These are phyloP conservation scores for Podospora fimiseda DNA, from an alignment of 495 filamentous ascomycete species.

Conservation along the genomic window DNA sequence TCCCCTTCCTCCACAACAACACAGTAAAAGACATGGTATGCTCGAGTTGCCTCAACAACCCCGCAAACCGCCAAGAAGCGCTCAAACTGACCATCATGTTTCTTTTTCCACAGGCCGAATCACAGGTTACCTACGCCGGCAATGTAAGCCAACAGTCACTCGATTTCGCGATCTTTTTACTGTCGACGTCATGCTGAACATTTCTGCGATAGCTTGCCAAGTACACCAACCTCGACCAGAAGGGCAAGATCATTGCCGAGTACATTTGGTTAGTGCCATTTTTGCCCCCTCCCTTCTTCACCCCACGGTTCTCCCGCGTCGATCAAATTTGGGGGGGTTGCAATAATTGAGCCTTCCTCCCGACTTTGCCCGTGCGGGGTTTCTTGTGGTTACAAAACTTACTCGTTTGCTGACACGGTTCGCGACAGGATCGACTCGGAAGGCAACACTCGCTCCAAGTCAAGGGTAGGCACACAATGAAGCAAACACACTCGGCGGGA, in stretches of 20 bases:
- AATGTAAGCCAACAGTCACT: not conserved
- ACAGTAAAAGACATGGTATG: no score
- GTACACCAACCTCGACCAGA: conserved; percentile 87
- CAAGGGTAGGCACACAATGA: conserved; percentile 62
- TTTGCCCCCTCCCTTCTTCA: not conserved
- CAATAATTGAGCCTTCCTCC: not conserved
- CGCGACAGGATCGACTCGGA: conserved; percentile 62
- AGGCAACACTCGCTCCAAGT: conserved; percentile 79
- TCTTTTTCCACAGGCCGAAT: not conserved
- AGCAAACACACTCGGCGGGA: conserved; percentile 4
- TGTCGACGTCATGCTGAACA: not conserved
- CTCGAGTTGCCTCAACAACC: no score
- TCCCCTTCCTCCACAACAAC: no score
- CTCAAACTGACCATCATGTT: not conserved
- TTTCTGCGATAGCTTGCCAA: conserved; percentile 69
- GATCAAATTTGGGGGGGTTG: not conserved
- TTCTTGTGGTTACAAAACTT: not conserved
- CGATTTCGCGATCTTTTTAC: not conserved
- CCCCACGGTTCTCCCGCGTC: not conserved
- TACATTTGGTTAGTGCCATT: conserved; percentile 83
- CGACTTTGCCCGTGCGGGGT: not conserved
- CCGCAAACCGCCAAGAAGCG: no score
- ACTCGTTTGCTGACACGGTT: not conserved
- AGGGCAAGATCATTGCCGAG: conserved; percentile 72
- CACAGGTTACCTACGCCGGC: not conserved